Evolutionary conservation across 768 basidiomycete genomes (phyloP), one percentile per base, ranked within the genome.

Genomic region (Suillus luteus): DNA sequence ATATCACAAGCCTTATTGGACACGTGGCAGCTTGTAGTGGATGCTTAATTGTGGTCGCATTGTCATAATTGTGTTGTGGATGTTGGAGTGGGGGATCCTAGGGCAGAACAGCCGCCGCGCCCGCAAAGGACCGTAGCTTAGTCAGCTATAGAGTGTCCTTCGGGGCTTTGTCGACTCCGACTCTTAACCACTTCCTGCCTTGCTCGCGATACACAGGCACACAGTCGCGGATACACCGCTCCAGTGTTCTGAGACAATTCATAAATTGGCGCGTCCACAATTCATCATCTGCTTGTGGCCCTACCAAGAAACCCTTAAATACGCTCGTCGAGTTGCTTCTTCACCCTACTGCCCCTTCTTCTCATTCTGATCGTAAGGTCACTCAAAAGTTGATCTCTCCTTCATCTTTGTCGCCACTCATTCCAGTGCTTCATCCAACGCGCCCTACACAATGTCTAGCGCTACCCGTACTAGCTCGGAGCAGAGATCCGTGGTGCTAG

Each of bases 181-280:
- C 27, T 27, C 27, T 27, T 27, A 27, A 27, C 27, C 27, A 27
- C 27, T 27, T 27, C 27, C 27, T 27, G 27, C 27, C 27, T 27
- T 27, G 2, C 27, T 27, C 27, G 27, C 27, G 27, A 27, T 27
- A 27, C 27, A 2, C 27, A 27, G 27, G 27, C 27, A 27, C 27
- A 27, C n/a, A n/a, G n/a, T 27, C 27, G 27, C 27, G 27, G 27
- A 27, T 27, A 27, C 27, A 27, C 27, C 27, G 27, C 27, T 27
- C 48, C 22, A 24, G 11, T 24, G 22, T 37, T 49, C 5, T 0
- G 9, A 24, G 44, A 7, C 46, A 61, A 37, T 33, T 2, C 57
- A 49, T 46, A 60, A 51, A 19, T 40, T 40, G 8, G 65, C 38
- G 22, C 38, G 62, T 65, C 70, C 66, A 65, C 61, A 64, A 10